These are phyloP conservation scores for Boletellus emodensis DNA, from an alignment of 768 basidiomycete species.

Conservation along the genomic window DNA sequence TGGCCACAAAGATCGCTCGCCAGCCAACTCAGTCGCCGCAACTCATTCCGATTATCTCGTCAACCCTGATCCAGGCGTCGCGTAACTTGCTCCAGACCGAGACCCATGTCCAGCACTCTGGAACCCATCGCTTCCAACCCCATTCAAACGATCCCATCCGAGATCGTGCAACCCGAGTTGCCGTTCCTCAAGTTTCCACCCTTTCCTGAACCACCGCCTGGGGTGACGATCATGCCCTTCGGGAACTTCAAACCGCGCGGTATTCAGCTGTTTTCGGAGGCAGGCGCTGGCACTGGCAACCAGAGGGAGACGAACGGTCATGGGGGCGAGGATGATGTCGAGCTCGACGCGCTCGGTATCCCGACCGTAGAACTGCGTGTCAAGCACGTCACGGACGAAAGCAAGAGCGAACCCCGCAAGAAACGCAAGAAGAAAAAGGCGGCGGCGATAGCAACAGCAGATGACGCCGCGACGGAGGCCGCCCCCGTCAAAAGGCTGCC, in stretches of 20 bases:
- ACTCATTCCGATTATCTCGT: no score
- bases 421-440: slow-evolving; percentile 42
- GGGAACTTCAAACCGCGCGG: slow-evolving; percentile 53
- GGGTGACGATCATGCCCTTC: slow-evolving; percentile 52
- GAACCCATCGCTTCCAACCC: slow-evolving; percentile 17
- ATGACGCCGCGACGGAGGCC: slow-evolving; percentile 7
- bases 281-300: no score
- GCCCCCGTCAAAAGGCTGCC: slow-evolving; percentile 27
- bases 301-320: slow-evolving; percentile 30
- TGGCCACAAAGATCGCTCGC: no score
- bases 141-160: not conserved
- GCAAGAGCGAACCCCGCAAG: slow-evolving; percentile 54
- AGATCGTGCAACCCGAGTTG: slow-evolving; percentile 7
- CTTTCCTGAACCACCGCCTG: slow-evolving; percentile 43
- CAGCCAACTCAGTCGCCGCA: no score
- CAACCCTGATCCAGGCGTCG: no score
- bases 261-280: slow-evolving; percentile 47
- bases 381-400: slow-evolving; percentile 52
- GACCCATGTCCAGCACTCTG: slow-evolving; percentile 14
- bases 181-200: slow-evolving; percentile 41
- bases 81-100: no score
- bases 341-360: slow-evolving; percentile 64
- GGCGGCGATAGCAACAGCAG: no score
- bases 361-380: slow-evolving; percentile 55
- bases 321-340: slow-evolving; percentile 40